Conservation (phyloP, 2,329 filamentous ascomycete genomes). For the Paecilomyces sp. region DNA sequence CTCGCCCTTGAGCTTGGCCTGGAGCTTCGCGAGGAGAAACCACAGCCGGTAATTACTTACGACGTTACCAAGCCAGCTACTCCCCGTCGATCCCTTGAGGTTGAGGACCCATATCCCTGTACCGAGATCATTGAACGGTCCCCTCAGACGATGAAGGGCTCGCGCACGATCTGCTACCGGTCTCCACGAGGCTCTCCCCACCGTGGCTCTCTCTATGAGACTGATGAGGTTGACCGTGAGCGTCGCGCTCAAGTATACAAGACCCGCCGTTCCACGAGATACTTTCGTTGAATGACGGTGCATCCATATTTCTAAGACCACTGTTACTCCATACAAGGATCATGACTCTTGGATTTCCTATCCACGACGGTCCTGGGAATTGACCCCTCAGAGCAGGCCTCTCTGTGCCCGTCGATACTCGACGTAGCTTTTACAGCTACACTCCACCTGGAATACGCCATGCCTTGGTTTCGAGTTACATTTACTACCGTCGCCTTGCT, state of each 20-base stretch:
- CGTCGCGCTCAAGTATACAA: conserved; percentile 22
- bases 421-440: background rate
- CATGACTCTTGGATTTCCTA: background rate
- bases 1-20: conserved; percentile 37
- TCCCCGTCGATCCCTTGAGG: conserved; percentile 14
- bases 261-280: conserved; percentile 21
- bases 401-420: background rate
- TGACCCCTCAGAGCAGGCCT: background rate
- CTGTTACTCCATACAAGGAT: background rate
- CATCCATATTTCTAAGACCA: background rate
- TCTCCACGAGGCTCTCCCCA: conserved; percentile 24
- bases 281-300: conserved; percentile 18
- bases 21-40: conserved; percentile 13
- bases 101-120: conserved; percentile 10
- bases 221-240: conserved; percentile 27
- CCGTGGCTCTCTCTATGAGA: conserved; percentile 28
- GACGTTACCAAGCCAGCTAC: conserved; percentile 24
- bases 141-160: conserved; percentile 16
- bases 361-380: background rate
- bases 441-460: background rate
- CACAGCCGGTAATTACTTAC: conserved; percentile 22
- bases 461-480: background rate
- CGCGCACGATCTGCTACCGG: conserved; percentile 28
- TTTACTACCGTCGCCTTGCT: background rate
- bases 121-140: conserved; percentile 23